Evolutionary conservation across 371 early-diverging fungal species (phyloP).

Genomic region (Mortierella sp.): DNA sequence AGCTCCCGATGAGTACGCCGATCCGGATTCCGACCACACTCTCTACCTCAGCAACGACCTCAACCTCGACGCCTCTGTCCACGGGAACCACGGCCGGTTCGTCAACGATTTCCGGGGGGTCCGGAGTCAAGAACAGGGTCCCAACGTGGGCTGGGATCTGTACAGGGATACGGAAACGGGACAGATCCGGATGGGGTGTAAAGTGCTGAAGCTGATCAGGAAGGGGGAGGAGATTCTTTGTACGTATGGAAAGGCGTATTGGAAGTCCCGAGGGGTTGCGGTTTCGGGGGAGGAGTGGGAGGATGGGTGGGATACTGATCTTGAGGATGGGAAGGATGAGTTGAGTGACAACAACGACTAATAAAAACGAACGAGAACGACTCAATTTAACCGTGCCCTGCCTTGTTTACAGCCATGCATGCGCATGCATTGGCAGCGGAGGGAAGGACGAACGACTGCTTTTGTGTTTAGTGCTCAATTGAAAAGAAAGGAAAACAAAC

Average conservation of each 20-base stretch:
- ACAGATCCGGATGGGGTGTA: conserved; percentile 53
- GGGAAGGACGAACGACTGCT: background rate
- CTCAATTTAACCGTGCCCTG: too few species aligned
- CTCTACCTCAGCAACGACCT: conserved; percentile 47
- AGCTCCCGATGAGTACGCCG: conserved; percentile 37
- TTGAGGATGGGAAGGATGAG: conserved; percentile 30
- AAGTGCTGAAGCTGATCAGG: conserved; percentile 47
- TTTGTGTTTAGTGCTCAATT: background rate
- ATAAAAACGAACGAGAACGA: too few species aligned
- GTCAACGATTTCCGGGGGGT: conserved; percentile 51
- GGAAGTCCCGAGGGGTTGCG: conserved; percentile 40
- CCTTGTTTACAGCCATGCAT: too few species aligned
- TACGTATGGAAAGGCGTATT: conserved; percentile 51
- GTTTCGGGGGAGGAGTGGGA: conserved; percentile 49
- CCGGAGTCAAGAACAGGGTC: conserved; percentile 39
- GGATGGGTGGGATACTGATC: conserved; percentile 55
- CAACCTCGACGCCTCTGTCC: conserved; percentile 49
- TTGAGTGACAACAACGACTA: background rate
- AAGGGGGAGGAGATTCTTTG: conserved; percentile 46
- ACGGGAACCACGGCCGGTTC: conserved; percentile 54
- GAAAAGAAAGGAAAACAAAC: background rate
- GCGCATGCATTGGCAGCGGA: background rate
- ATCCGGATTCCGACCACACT: conserved; percentile 54
- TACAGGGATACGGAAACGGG: conserved; percentile 42
- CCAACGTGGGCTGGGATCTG: conserved; percentile 53